Evolutionary conservation across 2,329 filamentous ascomycete genomes (phyloP).

Genomic region (Penicillium sp.): DNA sequence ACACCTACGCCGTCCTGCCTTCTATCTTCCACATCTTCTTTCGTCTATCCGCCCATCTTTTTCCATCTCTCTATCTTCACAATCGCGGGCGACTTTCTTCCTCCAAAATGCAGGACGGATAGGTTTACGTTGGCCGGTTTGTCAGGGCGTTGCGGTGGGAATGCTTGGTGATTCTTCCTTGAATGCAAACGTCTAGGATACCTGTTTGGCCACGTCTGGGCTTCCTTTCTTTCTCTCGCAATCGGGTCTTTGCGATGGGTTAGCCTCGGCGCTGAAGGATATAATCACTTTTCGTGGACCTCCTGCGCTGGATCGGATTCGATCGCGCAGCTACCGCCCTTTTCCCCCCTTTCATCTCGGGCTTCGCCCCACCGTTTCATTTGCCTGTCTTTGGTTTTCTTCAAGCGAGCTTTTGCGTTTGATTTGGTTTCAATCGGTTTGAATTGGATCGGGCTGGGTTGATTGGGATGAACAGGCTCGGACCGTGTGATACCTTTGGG

Average conservation of each 20-base stretch:
- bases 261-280: background rate
- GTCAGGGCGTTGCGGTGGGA: background rate
- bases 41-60: background rate
- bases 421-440: background rate
- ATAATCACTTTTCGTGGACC: background rate
- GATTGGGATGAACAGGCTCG: background rate
- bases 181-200: background rate
- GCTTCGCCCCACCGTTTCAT: background rate
- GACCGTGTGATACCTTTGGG: background rate
- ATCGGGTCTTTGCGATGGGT: background rate
- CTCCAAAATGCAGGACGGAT: background rate
- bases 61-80: background rate
- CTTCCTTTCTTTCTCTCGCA: background rate
- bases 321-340: background rate
- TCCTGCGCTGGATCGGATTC: background rate
- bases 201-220: background rate
- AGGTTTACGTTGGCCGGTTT: background rate
- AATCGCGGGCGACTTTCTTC: slow-evolving; percentile 1
- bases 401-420: background rate
- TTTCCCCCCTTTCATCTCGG: too few species aligned
- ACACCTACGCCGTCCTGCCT: slow-evolving; percentile 4
- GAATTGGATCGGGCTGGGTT: background rate
- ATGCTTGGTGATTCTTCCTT: background rate
- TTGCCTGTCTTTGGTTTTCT: background rate
- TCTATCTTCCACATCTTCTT: background rate